Evolutionary conservation across 2,329 filamentous ascomycete genomes (phyloP), one percentile per base, ranked within the genome.

Genomic region (Nannizziopsis arthrosporioides): DNA sequence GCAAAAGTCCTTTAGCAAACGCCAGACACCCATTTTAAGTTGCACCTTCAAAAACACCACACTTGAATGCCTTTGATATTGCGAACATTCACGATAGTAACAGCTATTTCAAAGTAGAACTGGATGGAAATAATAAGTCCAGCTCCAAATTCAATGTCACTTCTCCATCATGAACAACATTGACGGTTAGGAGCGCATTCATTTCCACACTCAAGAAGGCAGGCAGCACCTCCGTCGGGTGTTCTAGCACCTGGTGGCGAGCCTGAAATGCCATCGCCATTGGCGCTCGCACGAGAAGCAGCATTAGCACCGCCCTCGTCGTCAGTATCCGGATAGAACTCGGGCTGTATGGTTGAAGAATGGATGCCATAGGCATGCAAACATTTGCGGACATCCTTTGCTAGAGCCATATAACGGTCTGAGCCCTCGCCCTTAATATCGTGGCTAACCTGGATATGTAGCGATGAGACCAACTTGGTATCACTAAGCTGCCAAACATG

Each of bases 401-500:
- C 87, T 35, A 98, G 76, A 54, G 82, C 77, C 90, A 98, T 98
- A 69, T 96, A 98, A 59, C 82, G 80, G 47, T 76, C 75, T 0
- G 76, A 78, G 37, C 83, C 83, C 56, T 88, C 80, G 42, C 84
- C 85, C 61, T 88, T 82, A 64, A 94, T 88, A 56, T 89, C 85
- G 63, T 94, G 94, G 41, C 82, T 81, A 17, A 98, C 84, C 64
- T 94, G 87, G 39, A 98, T 82, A 62, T 98, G 92, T 67, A 98
- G 78, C 9, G 85, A 92, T 10, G 92, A 90, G 34, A 98, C 84
- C 31, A 94, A 74, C 71, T 95, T 94, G 45, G 88, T 92, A 62
- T 96, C 90, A 12, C 85, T 94, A 31, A 98, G 77, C 66, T 96
- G 90, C 92, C 92, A 98, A 53, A 98, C 88, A 63, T 98, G 92